Evolutionary conservation across 306 rosid species (phyloP).

Genomic region (Echinosophora koreensis): DNA sequence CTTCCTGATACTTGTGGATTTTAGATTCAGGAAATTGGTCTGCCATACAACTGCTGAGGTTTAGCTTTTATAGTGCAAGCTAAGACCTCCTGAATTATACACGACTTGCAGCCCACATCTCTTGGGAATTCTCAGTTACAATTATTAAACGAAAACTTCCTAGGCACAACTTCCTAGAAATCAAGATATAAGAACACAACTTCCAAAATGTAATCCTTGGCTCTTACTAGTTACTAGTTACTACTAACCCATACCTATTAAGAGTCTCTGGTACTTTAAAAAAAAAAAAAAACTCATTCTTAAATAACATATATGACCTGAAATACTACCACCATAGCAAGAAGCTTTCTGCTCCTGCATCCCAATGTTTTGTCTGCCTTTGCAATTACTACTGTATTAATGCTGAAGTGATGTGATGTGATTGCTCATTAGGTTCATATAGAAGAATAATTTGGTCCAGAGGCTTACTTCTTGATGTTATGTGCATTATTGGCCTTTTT

Average conservation of each 20-base stretch:
- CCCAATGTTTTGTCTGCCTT: neutral
- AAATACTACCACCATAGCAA: conserved; percentile 28
- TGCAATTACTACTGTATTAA: neutral
- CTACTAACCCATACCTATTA: conserved; percentile 32
- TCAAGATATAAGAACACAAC: neutral
- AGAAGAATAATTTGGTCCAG: neutral
- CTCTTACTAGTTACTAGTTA: too few species aligned
- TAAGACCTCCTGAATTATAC: too few species aligned
- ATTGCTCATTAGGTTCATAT: conserved; percentile 6
- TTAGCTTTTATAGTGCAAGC: too few species aligned
- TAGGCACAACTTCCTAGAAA: too few species aligned
- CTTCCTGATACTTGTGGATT: too few species aligned
- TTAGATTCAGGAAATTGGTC: too few species aligned
- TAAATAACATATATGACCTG: conserved; percentile 26
- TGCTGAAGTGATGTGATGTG: conserved; percentile 9
- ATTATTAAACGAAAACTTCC: too few species aligned
- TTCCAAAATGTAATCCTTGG: neutral
- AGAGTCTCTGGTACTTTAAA: neutral
- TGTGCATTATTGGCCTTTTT: neutral
- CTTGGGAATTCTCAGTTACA: too few species aligned
- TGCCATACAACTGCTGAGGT: too few species aligned
- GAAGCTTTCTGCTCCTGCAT: conserved; percentile 35
- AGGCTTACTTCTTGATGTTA: conserved; percentile 1
- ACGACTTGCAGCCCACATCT: too few species aligned
- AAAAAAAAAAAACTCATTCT: conserved; percentile 23